Evolutionary conservation across 768 basidiomycete species (phyloP), one percentile per base, ranked within the genome.

Genomic region (Antrodiella citrinella): DNA sequence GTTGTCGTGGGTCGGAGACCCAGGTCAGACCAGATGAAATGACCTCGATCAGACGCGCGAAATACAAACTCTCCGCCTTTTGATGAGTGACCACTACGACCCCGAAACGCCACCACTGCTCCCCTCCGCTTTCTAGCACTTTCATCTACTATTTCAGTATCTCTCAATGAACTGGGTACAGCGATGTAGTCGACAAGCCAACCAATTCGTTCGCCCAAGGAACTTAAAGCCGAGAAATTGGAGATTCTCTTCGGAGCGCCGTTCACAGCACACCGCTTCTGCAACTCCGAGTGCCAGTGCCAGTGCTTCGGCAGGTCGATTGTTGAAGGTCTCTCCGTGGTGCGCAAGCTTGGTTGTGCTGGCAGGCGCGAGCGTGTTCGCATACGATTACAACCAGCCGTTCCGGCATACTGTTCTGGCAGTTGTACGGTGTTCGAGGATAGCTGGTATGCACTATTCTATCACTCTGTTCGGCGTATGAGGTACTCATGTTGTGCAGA

Each of bases 381-480:
- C 81, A 12, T 95, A 91, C 66, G 68, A 90, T 51, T 75, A 78
- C 25, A 77, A 72, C 52, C 76, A 86, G 49, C 82, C 91, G 1
- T 82, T 91, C 60, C 75, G 91, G 40, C 86, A 95, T 66, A 69
- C 79, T 2, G 65, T 77, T 4, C 72, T 95, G 47, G 92, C 94
- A 10, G 69, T 76, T 20, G 69, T 81, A 41, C 78, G 95, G 50
- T 94, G 92, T 63, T 84, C 84, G 2, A 76, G 89, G 46, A 77
- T 96, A 48, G 91, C 85, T 47, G 69, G 79, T 76, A 67, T 67
- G 67, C 72, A 13, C 55, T 62, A 48, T 19, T 5, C 41, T 5
- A 55, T 66, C 10, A n/a, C n/a, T n/a, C n/a, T n/a, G n/a, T n/a
- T n/a, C n/a, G 10, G 7, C 35, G 18, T 18, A 30, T 44, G 30